Evolutionary conservation across 805 yeast genomes (phyloP), one percentile per base, ranked within the genome.

Genomic region (Phaffomyces antillensis): DNA sequence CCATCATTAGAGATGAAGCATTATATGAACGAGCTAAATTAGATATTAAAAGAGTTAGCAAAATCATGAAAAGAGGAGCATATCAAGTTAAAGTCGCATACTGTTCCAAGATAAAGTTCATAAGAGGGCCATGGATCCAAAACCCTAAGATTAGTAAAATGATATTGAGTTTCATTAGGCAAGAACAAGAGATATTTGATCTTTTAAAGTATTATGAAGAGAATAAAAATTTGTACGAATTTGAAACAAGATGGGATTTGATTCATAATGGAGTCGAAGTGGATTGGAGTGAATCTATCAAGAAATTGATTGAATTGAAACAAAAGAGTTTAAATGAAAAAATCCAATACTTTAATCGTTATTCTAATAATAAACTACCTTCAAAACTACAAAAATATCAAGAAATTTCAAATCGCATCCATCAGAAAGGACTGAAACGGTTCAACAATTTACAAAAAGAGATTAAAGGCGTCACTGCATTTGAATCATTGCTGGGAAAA

Each of bases 281-380:
- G 3, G 52, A 52, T 13, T 67, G 71, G 70, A 41, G 55, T n/a
- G 30, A 36, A 8, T 59, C 62, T 2, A 39, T 64, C 5, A 32
- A 42, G 15, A 53, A 55, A 5, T 43, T 51, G 3, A 39, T 63
- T 11, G 34, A 36, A 5, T 12, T 26, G 4, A 38, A 54, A 18
- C 39, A 45, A 10, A 25, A 36, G 9, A 46, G 45, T 20, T 42
- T 38, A 5, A 31, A 38, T 15, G 30, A 8, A 11, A 38, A 26
- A 20, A 18, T n/a, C 2, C 5, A 12, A 16, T 38, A 47, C 13
- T 61, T 51, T 35, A 48, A 50, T 13, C 23, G 49, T 9, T 58
- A 53, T 42, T 58, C 54, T 23, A 44, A 44, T 8, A 35, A 43
- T 0, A 36, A 42, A 7, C 31, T 63, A 3, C 54, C 59, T 16